phyloP scores from a whole-genome alignment of 345 rosid genomes.

The Citrus medica region DNA sequence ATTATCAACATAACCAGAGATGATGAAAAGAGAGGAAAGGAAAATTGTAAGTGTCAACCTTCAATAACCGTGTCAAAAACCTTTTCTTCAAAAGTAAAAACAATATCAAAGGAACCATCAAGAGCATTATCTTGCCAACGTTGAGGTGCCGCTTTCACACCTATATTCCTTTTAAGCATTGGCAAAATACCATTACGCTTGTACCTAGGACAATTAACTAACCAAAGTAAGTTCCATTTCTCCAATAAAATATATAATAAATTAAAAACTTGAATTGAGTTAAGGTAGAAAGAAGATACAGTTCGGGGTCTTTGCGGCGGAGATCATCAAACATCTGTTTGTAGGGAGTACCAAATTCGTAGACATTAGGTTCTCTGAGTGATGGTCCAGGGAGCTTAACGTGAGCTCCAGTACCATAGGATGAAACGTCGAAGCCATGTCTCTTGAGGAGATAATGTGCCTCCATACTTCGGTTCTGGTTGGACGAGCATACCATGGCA shows the following conservation, averaged over 20 bases:
- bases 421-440: slow-evolving; percentile 88
- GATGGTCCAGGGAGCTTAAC: slow-evolving; percentile 93
- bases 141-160: slow-evolving; percentile 83
- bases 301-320: slow-evolving; percentile 91
- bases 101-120: slow-evolving; percentile 81
- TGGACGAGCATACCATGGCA: slow-evolving; percentile 92
- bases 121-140: slow-evolving; percentile 95
- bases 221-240: neutral
- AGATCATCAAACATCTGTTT: slow-evolving; percentile 95
- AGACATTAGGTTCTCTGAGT: slow-evolving; percentile 81
- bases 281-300: slow-evolving; percentile 45
- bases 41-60: slow-evolving; percentile 36
- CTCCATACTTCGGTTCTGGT: slow-evolving; percentile 92
- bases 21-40: neutral
- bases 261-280: neutral
- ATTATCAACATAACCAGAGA: neutral
- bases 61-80: slow-evolving; percentile 88
- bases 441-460: slow-evolving; percentile 80
- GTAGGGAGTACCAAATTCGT: slow-evolving; percentile 96
- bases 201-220: slow-evolving; percentile 37
- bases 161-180: slow-evolving; percentile 83
- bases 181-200: slow-evolving; percentile 93
- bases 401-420: slow-evolving; percentile 93
- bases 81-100: slow-evolving; percentile 85
- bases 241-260: neutral